These are phyloP conservation scores for Lachnellula occidentalis DNA, from an alignment of 2,329 filamentous ascomycete genomes.

Conservation along the genomic window DNA sequence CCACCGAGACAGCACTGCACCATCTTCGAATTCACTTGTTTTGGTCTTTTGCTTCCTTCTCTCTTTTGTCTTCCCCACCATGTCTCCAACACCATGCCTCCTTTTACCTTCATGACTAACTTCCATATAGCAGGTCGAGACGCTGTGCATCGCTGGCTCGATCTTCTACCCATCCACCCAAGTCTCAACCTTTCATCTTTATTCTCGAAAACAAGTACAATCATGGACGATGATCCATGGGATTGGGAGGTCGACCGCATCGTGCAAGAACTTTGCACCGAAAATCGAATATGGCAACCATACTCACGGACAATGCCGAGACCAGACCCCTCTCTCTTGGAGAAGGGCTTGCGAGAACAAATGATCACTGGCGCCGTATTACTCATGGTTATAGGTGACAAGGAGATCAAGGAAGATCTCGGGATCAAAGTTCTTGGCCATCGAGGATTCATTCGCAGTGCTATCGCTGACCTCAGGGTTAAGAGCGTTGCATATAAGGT, in stretches of 20 bases:
- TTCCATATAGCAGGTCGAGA: conserved; percentile 7
- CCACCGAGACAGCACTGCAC: too few species aligned
- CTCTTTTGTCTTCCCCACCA: background rate
- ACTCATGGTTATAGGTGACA: conserved; percentile 20
- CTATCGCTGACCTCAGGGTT: conserved; percentile 50
- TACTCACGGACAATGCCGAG: conserved; percentile 23
- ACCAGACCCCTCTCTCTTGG: conserved; percentile 49
- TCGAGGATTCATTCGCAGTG: conserved; percentile 42
- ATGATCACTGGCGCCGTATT: conserved; percentile 40
- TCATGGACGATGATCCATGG: conserved; percentile 59
- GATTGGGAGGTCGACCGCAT: conserved; percentile 66
- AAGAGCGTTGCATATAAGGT: conserved; percentile 45
- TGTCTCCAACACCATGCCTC: background rate
- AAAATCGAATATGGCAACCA: conserved; percentile 44
- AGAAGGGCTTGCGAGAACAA: conserved; percentile 51
- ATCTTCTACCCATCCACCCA: conserved; percentile 4
- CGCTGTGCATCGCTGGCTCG: conserved; percentile 12
- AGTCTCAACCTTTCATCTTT: conserved; percentile 14
- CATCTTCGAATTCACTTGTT: background rate
- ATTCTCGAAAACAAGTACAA: conserved; percentile 15
- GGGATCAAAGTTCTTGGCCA: conserved; percentile 20
- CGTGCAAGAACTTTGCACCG: conserved; percentile 57
- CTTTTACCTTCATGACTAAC: conserved; percentile 15
- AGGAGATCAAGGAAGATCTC: conserved; percentile 22
- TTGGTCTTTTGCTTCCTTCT: background rate